Base-by-base conservation (phyloP, 1,284 basidiomycete species). In the Puccinia triticina region DNA sequence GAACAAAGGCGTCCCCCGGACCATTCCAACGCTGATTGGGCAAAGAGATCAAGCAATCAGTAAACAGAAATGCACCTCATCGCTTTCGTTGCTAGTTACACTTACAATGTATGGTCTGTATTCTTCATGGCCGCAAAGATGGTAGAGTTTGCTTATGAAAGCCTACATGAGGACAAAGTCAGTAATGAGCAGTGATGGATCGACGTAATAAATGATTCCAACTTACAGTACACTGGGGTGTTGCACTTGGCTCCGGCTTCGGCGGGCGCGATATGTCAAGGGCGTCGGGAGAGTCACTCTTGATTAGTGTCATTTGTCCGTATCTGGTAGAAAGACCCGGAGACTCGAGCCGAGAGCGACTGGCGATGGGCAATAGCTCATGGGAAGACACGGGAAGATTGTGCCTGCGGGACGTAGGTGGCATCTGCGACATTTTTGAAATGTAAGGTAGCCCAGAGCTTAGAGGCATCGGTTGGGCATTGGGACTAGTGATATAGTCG, bases 131-230 rank as follows among this genome's bases (percentile, higher is more conserved):
- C 69, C 61, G 55, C 80, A 82, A 50, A 82, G 64, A 69, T 82
- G 80, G 32, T 82, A 82, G 3, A 82, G 37, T 32, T 82, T 82
- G 64, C 80, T 82, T 43, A 82, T 82, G 64, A 82, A 82, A 32
- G 80, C 80, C 80, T 82, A 16, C 0, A 34, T 29, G n/a, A 69
- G n/a, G 48, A 21, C 40, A 57, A 21, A 37, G 48, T 26, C 29
- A 66, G 59, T 11, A 21, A 26, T 40, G 16, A 50, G 12, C 34
- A n/a, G n/a, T 23, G 69, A 18, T 40, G 10, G 40, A 18, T 40
- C 3, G 40, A 10, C 32, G 0, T 40, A 14, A 43, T 18, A 0
- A 10, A 46, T 48, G 0, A 26, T 72, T 21, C 3, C 12, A 61
- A 57, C 79, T 74, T 59, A 82, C 79, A 23, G 79, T 82, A 26